Base-by-base conservation (phyloP, 2,329 filamentous ascomycete genomes). In the Coleophoma cylindrospora region DNA sequence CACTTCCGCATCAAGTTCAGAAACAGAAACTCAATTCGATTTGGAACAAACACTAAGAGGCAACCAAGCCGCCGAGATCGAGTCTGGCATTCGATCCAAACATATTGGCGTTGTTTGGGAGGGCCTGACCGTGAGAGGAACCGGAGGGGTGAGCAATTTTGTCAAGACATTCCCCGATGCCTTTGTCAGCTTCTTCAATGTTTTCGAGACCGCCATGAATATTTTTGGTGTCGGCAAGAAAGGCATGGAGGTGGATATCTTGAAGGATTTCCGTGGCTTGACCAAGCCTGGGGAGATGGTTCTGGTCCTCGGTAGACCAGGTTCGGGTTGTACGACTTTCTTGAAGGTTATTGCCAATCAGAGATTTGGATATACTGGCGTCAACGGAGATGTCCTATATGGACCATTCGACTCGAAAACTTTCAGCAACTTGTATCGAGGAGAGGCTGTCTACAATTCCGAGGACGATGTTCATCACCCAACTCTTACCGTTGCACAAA, bases 401-500 rank as follows among this genome's bases (percentile, higher is more conserved):
- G 89, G 89, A 0, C 84, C 84, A 0, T 91, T 89, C 64, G 79
- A 82, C 4, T 77, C 83, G 14, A 72, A 83, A 17, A 83, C 86
- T 45, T 92, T 95, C 59, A 70, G 70, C 56, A 79, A 86, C 61
- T 74, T 79, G 46, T 95, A 89, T 65, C 80, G 89, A 32, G 89
- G 89, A 46, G 89, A 95, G 69, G 85, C 87, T 1, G 84, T 92
- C 4, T 95, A 95, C 71, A 92, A 90, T 62, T 83, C 88, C 59
- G 88, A 92, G 66, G 89, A 95, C 57, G 91, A 96, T 59, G 76
- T 92, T 19, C 90, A 96, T 59, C 85, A 91, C 41, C 63, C 91
- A 0, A 94, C 89, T 0, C 74, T 96, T 21, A 94, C 90, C 0
- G 91, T 96, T 3, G 86, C 88, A 49, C 89, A 96, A 65, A 96